Evolutionary conservation across 2,329 filamentous ascomycete species (phyloP), one percentile per base, ranked within the genome.

Genomic region (Tolypocladium album): DNA sequence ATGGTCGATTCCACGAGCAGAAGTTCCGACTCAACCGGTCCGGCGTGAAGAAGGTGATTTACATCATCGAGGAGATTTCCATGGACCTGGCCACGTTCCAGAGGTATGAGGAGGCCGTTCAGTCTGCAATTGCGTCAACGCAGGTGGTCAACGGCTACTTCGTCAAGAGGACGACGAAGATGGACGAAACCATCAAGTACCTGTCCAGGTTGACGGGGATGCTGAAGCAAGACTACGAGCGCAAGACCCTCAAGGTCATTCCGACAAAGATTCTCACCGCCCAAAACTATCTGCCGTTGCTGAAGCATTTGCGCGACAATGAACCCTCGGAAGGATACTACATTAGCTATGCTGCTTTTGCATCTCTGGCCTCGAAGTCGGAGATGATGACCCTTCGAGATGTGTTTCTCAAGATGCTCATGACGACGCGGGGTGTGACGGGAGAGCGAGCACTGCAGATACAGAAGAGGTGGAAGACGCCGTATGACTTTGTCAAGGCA

Each of bases 121-220:
- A 86, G 55, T 89, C 88, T 0, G 88, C 89, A 20, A 88, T 93
- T 56, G 87, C 88, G 11, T 87, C 85, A 13, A 90, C 88, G 7
- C 89, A 92, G 67, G 88, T 92, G 27, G 86, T 92, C 58, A 87
- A 90, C 68, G 87, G 87, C 47, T 92, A 87, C 69, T 92, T 92
- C 66, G 79, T 93, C 59, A 92, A 92, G 73, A 82, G 83, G 68
- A 93, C 89, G 1, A 77, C 80, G 57, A 88, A 86, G 65, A 82
- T 93, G 70, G 89, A 92, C 65, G 89, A 93, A 61, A 89, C 88
- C 0, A 89, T 93, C 64, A 81, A 80, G 50, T 94, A 93, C 69
- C 78, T 94, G 4, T 82, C 86, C 1, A 79, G 83, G 7, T 86
- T 93, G 83, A 93, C 89, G 0, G 76, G 76, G 52, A 77, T 89